Evolutionary conservation across 805 yeast genomes (phyloP).

Genomic region (Yamadazyma paraphyllophila): DNA sequence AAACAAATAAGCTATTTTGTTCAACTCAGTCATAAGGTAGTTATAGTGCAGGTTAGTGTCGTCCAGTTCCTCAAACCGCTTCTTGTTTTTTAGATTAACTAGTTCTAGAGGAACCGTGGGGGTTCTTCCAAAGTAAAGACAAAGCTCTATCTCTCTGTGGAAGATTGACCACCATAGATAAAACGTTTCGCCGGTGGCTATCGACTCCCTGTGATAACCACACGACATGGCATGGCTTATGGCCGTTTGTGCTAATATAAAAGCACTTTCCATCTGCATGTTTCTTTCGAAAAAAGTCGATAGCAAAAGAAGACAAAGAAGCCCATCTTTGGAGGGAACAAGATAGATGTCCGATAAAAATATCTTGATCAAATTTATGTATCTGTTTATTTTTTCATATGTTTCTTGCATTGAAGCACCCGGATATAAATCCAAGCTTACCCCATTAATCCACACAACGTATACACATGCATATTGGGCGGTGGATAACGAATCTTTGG

Average conservation of each 20-base stretch:
- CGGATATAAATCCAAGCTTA: constrained; percentile 8
- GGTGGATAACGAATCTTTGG: not conserved
- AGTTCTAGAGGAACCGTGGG: constrained; percentile 9
- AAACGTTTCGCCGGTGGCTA: constrained; percentile 9
- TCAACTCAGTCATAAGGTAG: constrained; percentile 6
- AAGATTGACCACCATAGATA: constrained; percentile 12
- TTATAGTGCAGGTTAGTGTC: constrained; percentile 2
- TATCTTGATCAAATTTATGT: constrained; percentile 10
- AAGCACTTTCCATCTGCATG: constrained; percentile 13
- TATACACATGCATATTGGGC: constrained; percentile 11
- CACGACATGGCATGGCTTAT: constrained; percentile 12
- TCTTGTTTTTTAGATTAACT: constrained; percentile 7
- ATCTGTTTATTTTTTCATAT: constrained; percentile 8
- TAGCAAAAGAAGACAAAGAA: constrained; percentile 7
- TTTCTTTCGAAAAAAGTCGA: constrained; percentile 11
- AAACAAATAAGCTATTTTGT: constrained; percentile 8
- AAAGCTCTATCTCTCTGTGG: constrained; percentile 9
- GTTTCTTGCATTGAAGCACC: constrained; percentile 11
- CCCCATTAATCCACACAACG: constrained; percentile 12
- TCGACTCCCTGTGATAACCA: constrained; percentile 11
- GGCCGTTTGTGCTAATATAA: constrained; percentile 10
- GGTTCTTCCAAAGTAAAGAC: constrained; percentile 10
- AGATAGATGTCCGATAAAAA: constrained; percentile 10
- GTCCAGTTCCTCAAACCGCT: not conserved
- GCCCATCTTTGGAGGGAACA: constrained; percentile 10